These are phyloP conservation scores for Geotrichum reessii DNA, from an alignment of 1,139 yeast genomes.

Conservation along the genomic window DNA sequence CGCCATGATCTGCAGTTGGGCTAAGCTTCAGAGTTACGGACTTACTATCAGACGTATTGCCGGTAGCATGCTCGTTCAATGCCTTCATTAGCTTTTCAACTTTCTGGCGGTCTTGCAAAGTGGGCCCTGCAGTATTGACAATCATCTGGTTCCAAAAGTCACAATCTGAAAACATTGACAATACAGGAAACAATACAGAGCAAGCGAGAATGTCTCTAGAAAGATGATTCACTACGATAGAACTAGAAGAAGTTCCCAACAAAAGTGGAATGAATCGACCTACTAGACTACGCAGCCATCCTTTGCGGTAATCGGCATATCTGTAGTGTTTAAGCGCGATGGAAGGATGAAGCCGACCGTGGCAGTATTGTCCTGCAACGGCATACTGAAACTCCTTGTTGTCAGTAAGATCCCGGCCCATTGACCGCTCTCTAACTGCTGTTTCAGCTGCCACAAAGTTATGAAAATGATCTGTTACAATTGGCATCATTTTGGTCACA, in stretches of 20 bases:
- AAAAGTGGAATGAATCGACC: conserved; percentile 47
- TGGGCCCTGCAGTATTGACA: conserved; percentile 55
- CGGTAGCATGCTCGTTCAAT: conserved; percentile 55
- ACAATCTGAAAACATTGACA: conserved; percentile 59
- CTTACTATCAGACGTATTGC: conserved; percentile 5
- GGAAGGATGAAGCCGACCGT: conserved; percentile 57
- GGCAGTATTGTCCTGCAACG: conserved; percentile 53
- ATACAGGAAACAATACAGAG: conserved; percentile 49
- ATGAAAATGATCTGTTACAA: conserved; percentile 59
- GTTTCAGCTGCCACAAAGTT: conserved; percentile 50
- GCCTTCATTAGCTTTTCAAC: conserved; percentile 69
- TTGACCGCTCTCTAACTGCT: conserved; percentile 28
- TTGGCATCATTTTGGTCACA: conserved; percentile 56
- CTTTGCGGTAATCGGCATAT: conserved; percentile 46
- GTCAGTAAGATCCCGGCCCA: conserved; percentile 35
- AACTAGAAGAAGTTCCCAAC: conserved; percentile 48
- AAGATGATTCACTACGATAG: conserved; percentile 47
- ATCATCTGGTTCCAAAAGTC: conserved; percentile 71
- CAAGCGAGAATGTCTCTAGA: conserved; percentile 61
- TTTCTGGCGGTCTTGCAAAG: conserved; percentile 68
- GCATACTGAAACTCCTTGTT: conserved; percentile 49
- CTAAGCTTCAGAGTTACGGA: conserved; percentile 25
- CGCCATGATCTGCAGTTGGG: conserved; percentile 33
- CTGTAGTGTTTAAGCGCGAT: conserved; percentile 45
- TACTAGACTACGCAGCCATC: conserved; percentile 46